These are phyloP conservation scores for Claviceps sp. DNA, from an alignment of 2,329 filamentous ascomycete genomes.

Conservation along the genomic window DNA sequence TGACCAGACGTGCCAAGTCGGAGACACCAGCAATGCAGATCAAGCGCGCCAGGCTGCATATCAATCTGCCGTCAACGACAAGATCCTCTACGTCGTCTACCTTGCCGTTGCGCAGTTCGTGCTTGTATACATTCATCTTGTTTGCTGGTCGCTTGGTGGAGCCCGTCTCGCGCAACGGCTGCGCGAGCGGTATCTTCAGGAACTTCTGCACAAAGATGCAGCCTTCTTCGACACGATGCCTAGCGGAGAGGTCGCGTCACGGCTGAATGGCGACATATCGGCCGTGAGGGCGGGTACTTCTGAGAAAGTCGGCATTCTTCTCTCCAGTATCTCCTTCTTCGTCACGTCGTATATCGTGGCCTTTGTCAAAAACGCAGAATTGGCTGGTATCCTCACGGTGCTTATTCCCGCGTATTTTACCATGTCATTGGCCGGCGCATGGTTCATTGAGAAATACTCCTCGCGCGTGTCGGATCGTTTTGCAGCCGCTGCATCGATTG, in stretches of 20 bases:
- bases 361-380: slow-evolving; percentile 35
- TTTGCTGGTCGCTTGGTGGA: slow-evolving; percentile 44
- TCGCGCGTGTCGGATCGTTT: slow-evolving; percentile 30
- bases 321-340: slow-evolving; percentile 40
- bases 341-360: slow-evolving; percentile 31
- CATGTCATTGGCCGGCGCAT: slow-evolving; percentile 37
- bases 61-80: slow-evolving; percentile 24
- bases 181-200: slow-evolving; percentile 39
- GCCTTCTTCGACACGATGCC: slow-evolving; percentile 43
- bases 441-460: slow-evolving; percentile 34
- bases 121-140: slow-evolving; percentile 43
- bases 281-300: slow-evolving; percentile 46
- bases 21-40: slow-evolving; percentile 14
- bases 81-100: slow-evolving; percentile 43
- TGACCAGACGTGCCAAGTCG: slow-evolving; percentile 17
- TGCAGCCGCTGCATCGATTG: slow-evolving; percentile 38
- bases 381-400: slow-evolving; percentile 45
- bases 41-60: not conserved
- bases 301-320: slow-evolving; percentile 45
- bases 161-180: slow-evolving; percentile 43
- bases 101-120: slow-evolving; percentile 45
- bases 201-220: slow-evolving; percentile 41
- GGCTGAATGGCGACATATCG: slow-evolving; percentile 45
- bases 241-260: slow-evolving; percentile 41
- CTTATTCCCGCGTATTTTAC: slow-evolving; percentile 41